Base-by-base conservation (phyloP, 2,329 filamentous ascomycete species). In the Cercospora zeae-maydis region DNA sequence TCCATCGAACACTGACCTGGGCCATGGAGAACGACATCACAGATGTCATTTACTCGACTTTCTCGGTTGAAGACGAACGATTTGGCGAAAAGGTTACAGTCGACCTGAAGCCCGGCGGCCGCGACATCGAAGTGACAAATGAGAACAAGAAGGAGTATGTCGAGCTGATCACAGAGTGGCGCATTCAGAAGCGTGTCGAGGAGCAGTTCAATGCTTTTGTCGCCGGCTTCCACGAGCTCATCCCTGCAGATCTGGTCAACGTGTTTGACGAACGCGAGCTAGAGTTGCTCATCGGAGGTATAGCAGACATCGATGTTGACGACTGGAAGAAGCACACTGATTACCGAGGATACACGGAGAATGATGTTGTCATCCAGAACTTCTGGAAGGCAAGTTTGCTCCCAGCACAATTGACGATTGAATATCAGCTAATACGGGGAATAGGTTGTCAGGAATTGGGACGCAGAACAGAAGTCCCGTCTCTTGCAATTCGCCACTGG, bases 321-420 rank as follows among this genome's bases (percentile, higher is more conserved):
- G 95, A 99, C 79, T 99, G 95, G 95, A 98, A 99, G 89, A 99
- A 99, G 83, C 95, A 99, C 80, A 99, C 95, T 52, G 95, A 99
- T 75, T 99, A 99, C 79, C 90, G 95, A 71, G 95, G 95, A 59
- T 99, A 99, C 83, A 97, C 96, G 9, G 95, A 99, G 79, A 92
- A 88, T 62, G 95, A 99, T 72, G 92, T 97, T 74, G 95, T 99
- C 27, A 95, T 99, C 69, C 91, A 96, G 77, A 93, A 96, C 82
- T 99, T 99, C 85, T 99, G 95, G 95, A 93, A 96, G 82, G 83
- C 86, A 63, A 69, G 76, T 30, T 65, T 54, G 36, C 54, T 31
- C 27, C 27, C 54, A 47, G 16, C 8, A 11, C 34, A 34, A 51
- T 13, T 7, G 36, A 24, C 13, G 9, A 14, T 34, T 19, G 31